phyloP scores from a whole-genome alignment of 768 basidiomycete species.

The Auricularia auricula-judae region DNA sequence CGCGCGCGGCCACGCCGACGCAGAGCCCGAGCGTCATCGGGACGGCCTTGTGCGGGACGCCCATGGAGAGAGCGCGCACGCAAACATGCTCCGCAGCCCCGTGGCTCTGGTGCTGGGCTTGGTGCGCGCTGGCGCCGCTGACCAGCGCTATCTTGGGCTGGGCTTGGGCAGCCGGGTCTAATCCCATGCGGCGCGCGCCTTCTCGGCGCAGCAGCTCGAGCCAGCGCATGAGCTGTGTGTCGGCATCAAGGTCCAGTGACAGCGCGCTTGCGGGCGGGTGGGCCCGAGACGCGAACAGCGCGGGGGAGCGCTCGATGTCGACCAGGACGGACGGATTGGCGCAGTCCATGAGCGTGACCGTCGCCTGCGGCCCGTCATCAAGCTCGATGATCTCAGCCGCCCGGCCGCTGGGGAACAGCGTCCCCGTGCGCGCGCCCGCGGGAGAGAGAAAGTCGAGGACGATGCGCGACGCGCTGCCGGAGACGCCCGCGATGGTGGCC shows the following conservation, averaged over 20 bases:
- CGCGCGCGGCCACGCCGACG: constrained; percentile 50
- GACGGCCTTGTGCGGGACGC: constrained; percentile 56
- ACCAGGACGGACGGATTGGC: constrained; percentile 69
- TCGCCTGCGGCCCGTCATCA: constrained; percentile 10
- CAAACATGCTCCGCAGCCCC: constrained; percentile 32
- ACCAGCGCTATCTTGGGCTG: constrained; percentile 64
- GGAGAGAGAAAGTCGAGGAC: constrained; percentile 56
- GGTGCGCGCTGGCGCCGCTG: constrained; percentile 19
- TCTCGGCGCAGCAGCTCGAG: constrained; percentile 45
- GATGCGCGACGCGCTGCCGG: constrained; percentile 54
- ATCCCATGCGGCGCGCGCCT: constrained; percentile 50
- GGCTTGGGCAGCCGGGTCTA: constrained; percentile 50
- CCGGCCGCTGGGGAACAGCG: constrained; percentile 51
- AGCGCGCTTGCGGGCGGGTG: constrained; percentile 7
- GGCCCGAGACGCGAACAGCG: constrained; percentile 24
- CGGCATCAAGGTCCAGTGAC: constrained; percentile 12
- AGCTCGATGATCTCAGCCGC: constrained; percentile 34
- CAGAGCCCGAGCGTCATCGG: constrained; percentile 66
- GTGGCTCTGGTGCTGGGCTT: constrained; percentile 10
- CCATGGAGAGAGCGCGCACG: constrained; percentile 59
- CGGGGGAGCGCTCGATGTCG: constrained; percentile 26
- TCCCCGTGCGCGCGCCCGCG: constrained; percentile 54
- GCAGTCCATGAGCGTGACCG: constrained; percentile 54
- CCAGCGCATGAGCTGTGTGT: constrained; percentile 12
- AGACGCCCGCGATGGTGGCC: constrained; percentile 54